Base-by-base conservation (phyloP, 148 eudicot genomes). In the Fagopyrum homotropicum region DNA sequence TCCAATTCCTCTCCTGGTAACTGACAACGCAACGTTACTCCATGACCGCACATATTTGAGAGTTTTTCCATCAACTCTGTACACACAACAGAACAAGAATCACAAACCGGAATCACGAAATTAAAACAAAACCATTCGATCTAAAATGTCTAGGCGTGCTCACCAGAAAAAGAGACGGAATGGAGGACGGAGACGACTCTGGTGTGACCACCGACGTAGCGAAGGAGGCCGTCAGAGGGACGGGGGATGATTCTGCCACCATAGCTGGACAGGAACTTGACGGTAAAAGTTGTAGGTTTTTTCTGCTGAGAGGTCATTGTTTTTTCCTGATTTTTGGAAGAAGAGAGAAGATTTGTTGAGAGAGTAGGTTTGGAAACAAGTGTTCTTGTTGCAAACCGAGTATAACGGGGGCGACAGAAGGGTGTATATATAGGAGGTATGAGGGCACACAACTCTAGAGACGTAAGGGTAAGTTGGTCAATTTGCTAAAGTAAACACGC, bases 211-310 rank as follows among this genome's bases (percentile, higher is more conserved):
- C 97, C 93, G 76, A 79, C 78, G 81, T 94, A 94, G 0, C 96
- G 89, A 68, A 94, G 97, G 47, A 66, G 76, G 68, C 90, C 91
- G 75, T 91, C 97, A 77, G 83, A 76, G 12, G 81, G 91, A 15
- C 98, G 97, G 57, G 96, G 98, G 55, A 88, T 60, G 75, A 94
- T 91, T 54, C 72, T 86, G 6, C 98, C 98, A 72, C 90, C 89
- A 71, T 94, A 94, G 59, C 96, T 90, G 79, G 87, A 91, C 29
- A 94, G 90, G 50, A 94, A 84, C 69, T 94, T 94, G 77, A 91
- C 60, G 9, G 82, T 66, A 11, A 55, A 40, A 0, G 61, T 78
- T 45, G 43, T 75, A 35, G 48, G 80, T 61, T 78, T 77, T 4
- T 78, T 77, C 6, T 47, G 75, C 19, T 68, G 61, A 1, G 74